Evolutionary conservation across 164 flowering plant species (phyloP), one percentile per base, ranked within the genome.

Genomic region (Cinnamomum micranthum): DNA sequence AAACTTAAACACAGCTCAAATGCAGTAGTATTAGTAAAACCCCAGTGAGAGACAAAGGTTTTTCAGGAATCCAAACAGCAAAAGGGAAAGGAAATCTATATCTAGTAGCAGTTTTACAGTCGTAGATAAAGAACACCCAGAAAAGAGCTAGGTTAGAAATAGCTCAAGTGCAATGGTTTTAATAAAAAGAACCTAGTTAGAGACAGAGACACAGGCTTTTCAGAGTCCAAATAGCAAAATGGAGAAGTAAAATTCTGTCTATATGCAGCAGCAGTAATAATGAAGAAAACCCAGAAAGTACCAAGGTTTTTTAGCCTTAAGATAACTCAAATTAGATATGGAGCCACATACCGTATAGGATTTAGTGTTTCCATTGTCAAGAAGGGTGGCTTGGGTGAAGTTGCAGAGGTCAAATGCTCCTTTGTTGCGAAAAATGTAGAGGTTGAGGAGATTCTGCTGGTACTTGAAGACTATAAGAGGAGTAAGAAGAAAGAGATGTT

Each of bases 381-480:
- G 92, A 72, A 89, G 89, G 4, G 86, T 84, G 68, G 98, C 91
- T 78, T 88, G 89, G 74, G 88, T 81, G 91, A 91, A 90, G 85
- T 92, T 86, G 88, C 98, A 94, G 84, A 80, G 68, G 71, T 75
- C 81, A 84, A 87, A 91, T 50, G 97, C 95, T 70, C 47, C 75
- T 77, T 83, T 80, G 84, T 80, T 89, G 84, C 79, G 81, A 89
- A 94, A 92, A 86, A 94, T 88, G 90, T 88, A 90, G 83, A 94
- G 88, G 19, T 79, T 85, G 88, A 86, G 83, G 71, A 84, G 82
- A 69, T 24, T 22, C 9, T 82, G 68, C 82, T 87, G 84, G 82
- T 86, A 89, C 79, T 80, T 87, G 84, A 95, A 90, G 78, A 88
- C 97, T 95, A 87, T 55, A 10, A 69, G 47, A 41, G 47, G 47